These are phyloP conservation scores for Penicillium sclerotiorum DNA, from an alignment of 2,329 filamentous ascomycete species.

Conservation along the genomic window DNA sequence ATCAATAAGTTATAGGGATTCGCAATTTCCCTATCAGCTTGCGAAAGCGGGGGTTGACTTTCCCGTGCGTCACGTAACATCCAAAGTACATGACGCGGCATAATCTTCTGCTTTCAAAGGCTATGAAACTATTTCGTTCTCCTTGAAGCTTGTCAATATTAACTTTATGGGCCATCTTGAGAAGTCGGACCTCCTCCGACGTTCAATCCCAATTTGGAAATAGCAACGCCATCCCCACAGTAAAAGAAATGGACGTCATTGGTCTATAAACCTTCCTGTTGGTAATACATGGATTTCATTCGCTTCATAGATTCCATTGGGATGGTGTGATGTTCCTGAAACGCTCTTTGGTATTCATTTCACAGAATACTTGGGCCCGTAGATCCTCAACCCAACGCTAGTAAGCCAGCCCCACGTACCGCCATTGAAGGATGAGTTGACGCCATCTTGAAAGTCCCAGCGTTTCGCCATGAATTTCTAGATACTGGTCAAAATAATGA, in stretches of 20 bases:
- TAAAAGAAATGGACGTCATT: no score
- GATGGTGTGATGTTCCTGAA: no score
- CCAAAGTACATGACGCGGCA: neutral
- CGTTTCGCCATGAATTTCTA: neutral
- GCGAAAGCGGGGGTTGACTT: slow-evolving; percentile 1
- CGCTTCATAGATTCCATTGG: no score
- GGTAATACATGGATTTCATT: no score
- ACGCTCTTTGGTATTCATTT: no score
- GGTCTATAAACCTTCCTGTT: no score
- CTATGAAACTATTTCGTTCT: neutral
- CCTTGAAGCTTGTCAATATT: no score
- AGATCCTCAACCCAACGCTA: neutral
- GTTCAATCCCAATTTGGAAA: no score
- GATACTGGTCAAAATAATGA: neutral
- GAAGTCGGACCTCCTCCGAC: no score
- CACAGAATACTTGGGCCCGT: no score
- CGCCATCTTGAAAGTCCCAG: neutral
- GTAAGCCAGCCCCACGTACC: neutral
- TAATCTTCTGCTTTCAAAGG: neutral
- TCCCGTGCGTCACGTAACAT: slow-evolving; percentile 1
- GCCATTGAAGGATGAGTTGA: neutral
- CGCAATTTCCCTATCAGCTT: neutral
- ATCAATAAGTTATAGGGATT: neutral
- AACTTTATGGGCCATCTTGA: no score
- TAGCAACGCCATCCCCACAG: no score